A percentile compares a stretch with the other conserved stretches of the same genome.
Conservation (phyloP, 768 basidiomycete species). For the Rhizopogon vinicolor region DNA sequence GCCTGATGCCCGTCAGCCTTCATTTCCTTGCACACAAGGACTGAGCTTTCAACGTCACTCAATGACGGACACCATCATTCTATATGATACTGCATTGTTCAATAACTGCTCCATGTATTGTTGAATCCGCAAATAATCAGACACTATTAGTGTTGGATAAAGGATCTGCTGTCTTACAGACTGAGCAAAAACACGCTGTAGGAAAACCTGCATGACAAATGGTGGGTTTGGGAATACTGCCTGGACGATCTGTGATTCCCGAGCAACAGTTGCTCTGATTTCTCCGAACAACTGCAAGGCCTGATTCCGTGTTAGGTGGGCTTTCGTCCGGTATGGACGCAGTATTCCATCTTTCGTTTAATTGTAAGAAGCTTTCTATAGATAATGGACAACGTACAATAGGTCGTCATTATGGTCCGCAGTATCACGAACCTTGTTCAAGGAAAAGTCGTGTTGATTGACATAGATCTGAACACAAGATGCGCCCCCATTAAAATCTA, state of each 20-base stretch:
- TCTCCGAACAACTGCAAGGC: slow-evolving; percentile 75
- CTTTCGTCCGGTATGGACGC: slow-evolving; percentile 76
- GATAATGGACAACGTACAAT: slow-evolving; percentile 36
- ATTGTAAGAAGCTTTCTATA: neutral
- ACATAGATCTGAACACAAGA: slow-evolving; percentile 99
- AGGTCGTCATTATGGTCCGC: slow-evolving; percentile 50
- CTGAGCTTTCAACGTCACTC: no score
- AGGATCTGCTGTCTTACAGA: slow-evolving; percentile 51
- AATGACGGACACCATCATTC: no score
- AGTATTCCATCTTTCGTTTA: slow-evolving; percentile 62
- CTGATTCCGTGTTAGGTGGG: slow-evolving; percentile 76
- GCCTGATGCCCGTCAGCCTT: no score
- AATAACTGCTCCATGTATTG: slow-evolving; percentile 86
- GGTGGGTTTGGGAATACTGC: slow-evolving; percentile 97
- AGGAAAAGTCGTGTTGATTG: slow-evolving; percentile 99
- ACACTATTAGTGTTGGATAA: neutral
- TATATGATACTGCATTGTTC: no score
- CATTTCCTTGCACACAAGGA: no score
- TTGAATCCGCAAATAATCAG: slow-evolving; percentile 65
- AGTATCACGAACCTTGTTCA: slow-evolving; percentile 78
- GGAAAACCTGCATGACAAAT: slow-evolving; percentile 95
- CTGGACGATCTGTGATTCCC: slow-evolving; percentile 97
- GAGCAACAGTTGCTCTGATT: slow-evolving; percentile 86
- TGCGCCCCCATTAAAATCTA: slow-evolving; percentile 96
- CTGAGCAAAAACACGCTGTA: slow-evolving; percentile 97